Evolutionary conservation across 495 filamentous ascomycete species (phyloP), one percentile per base, ranked within the genome.

Genomic region (Friedmanniomyces endolithicus): DNA sequence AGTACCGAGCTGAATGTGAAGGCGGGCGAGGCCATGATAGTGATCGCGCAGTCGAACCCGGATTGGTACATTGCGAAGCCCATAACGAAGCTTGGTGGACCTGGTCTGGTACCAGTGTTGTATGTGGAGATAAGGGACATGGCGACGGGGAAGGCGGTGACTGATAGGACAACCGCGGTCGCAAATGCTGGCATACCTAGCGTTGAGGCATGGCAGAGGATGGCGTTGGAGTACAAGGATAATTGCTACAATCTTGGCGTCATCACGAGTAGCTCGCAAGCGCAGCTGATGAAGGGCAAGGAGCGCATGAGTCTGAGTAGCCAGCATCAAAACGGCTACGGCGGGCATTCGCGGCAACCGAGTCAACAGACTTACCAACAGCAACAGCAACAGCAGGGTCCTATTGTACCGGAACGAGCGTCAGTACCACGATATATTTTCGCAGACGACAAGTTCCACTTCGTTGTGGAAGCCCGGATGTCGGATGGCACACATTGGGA

Each of bases 61-160:
- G 92, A 98, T 68, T 98, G 92, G 92, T 98, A 96, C 64, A 92
- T 98, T 62, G 94, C 94, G 16, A 98, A 98, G 71, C 94, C 92
- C 7, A 98, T 97, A 64, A 89, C 90, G 50, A 78, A 94, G 60
- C 75, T 97, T 20, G 92, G 92, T 22, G 92, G 92, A 11, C 92
- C 92, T 0, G 92, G 92, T 29, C 71, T 98, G 60, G 97, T 98
- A 64, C 92, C 92, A 20, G 94, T 96, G 35, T 94, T 90, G 1
- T 98, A 95, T 66, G 88, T 97, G 54, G 92, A 98, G 70, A 88
- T 98, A 53, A 75, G 88, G 61, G 92, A 98, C 67, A 95, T 95
- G 88, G 79, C 83, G 23, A 86, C 84, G 3, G 87, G 89, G 22
- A 78, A 85, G 58, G 77, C 88, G 2, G 88, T 96, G 0, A 67